Base-by-base conservation (phyloP, 2,329 filamentous ascomycete genomes). In the Incumbomyces lentus region DNA sequence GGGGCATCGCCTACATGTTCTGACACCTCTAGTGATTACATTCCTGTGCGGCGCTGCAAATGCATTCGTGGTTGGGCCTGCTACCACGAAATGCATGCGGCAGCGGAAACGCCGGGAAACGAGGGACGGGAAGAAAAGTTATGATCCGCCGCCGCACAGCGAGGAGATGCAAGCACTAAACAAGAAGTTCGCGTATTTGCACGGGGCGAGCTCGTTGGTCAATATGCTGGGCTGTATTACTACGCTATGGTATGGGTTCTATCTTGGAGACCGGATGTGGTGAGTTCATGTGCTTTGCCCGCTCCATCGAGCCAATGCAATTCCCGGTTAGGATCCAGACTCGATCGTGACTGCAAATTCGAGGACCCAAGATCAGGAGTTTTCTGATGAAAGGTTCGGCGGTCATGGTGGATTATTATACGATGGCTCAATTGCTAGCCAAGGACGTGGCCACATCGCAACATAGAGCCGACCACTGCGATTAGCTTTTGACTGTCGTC, bases 111-210 rank as follows among this genome's bases (percentile, higher is more conserved):
- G 81, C 40, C 90, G 95, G 72, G 89, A 90, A 72, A 87, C 83
- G 51, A 80, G 82, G 58, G 90, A 95, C 62, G 87, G 87, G 46
- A 95, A 94, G 74, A 85, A 84, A 62, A 86, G 81, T 64, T 85
- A 84, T 59, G 87, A 94, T 53, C 69, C 77, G 44, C 75, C 81
- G 1, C 85, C 87, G 33, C 86, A 94, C 59, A 92, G 84, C 4
- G 73, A 81, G 56, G 86, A 90, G 68, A 95, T 96, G 89, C 65
- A 78, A 56, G 73, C 72, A 7, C 65, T 94, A 57, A 94, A 90
- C 71, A 84, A 80, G 67, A 73, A 72, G 52, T 96, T 96, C 64
- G 79, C 77, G 13, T 76, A 76, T 51, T 65, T 95, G 48, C 92
- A 98, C 64, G 86, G 89, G 5, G 68, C 85, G 40, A 94, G 86